Percentiles rank a stretch among this genome's conserved stretches.
Conservation (phyloP, 495 filamentous ascomycete genomes). For the Podospora pseudocomata region DNA sequence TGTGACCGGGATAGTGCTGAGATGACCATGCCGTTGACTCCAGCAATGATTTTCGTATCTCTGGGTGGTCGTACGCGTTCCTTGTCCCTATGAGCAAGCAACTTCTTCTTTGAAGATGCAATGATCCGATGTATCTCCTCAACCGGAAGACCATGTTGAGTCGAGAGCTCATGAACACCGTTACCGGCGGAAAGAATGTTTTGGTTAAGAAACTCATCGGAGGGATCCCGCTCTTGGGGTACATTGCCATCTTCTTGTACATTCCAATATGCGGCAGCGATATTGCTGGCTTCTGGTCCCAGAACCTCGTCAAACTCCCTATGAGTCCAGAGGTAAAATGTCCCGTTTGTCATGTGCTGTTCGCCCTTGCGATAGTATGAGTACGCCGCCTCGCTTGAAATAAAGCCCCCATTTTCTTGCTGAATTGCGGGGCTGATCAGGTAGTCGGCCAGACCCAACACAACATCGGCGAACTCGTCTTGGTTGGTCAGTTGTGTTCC, state of each 20-base stretch:
- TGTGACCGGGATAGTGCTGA: slow-evolving; percentile 72
- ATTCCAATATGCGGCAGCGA: slow-evolving; percentile 82
- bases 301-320: slow-evolving; percentile 82
- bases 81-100: slow-evolving; percentile 68
- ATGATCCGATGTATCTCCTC: slow-evolving; percentile 72
- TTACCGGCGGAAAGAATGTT: slow-evolving; percentile 51
- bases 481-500: slow-evolving; percentile 25
- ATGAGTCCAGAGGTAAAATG: slow-evolving; percentile 92
- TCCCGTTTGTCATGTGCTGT: slow-evolving; percentile 84
- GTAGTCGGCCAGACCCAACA: slow-evolving; percentile 81
- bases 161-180: slow-evolving; percentile 63
- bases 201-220: slow-evolving; percentile 91
- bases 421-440: slow-evolving; percentile 66
- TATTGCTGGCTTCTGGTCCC: slow-evolving; percentile 55
- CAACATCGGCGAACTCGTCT: slow-evolving; percentile 68
- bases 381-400: slow-evolving; percentile 88
- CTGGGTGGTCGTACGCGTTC: slow-evolving; percentile 75
- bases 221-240: slow-evolving; percentile 73
- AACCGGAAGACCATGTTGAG: slow-evolving; percentile 71
- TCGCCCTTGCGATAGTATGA: slow-evolving; percentile 73
- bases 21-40: slow-evolving; percentile 90
- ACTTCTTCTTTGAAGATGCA: slow-evolving; percentile 60
- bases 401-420: slow-evolving; percentile 70
- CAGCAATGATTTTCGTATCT: slow-evolving; percentile 87
- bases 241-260: slow-evolving; percentile 89